These are phyloP conservation scores for Paralagenidium karlingii DNA, from an alignment of 352 stramenopile species.

Conservation along the genomic window DNA sequence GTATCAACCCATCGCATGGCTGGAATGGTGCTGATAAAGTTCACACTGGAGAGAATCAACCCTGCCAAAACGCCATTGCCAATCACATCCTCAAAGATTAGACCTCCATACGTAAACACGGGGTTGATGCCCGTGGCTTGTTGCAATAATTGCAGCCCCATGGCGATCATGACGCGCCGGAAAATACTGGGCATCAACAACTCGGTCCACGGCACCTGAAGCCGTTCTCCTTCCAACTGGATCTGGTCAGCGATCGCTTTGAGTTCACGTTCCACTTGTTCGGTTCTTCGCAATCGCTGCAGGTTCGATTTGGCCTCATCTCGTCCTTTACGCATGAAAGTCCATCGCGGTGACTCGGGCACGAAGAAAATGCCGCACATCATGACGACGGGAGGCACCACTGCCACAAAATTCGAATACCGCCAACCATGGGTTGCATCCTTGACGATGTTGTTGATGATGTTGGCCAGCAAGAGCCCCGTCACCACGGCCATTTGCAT, in stretches of 20 bases:
- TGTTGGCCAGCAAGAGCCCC: slow-evolving; percentile 13
- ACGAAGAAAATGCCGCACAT: slow-evolving; percentile 24
- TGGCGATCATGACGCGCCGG: slow-evolving; percentile 15
- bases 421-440: slow-evolving; percentile 14
- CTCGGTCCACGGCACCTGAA: slow-evolving; percentile 10
- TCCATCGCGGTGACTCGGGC: slow-evolving; percentile 19
- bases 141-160: slow-evolving; percentile 25
- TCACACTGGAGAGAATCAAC: slow-evolving; percentile 19
- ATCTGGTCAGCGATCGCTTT: slow-evolving; percentile 23
- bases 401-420: slow-evolving; percentile 11
- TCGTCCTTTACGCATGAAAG: slow-evolving; percentile 10
- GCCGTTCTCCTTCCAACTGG: slow-evolving; percentile 3
- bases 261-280: slow-evolving; percentile 16
- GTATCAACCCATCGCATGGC: slow-evolving; percentile 26
- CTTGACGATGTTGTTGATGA: slow-evolving; percentile 24
- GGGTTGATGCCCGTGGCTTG: slow-evolving; percentile 26
- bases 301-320: slow-evolving; percentile 14
- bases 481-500: slow-evolving; percentile 16
- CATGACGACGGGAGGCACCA: slow-evolving; percentile 18
- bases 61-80: slow-evolving; percentile 18
- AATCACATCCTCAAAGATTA: slow-evolving; percentile 23
- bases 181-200: slow-evolving; percentile 12
- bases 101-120: slow-evolving; percentile 19
- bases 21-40: slow-evolving; percentile 23
- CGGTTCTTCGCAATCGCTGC: slow-evolving; percentile 9